phyloP scores from a whole-genome alignment of 179 eudicot species.

The Silene noctiflora region DNA sequence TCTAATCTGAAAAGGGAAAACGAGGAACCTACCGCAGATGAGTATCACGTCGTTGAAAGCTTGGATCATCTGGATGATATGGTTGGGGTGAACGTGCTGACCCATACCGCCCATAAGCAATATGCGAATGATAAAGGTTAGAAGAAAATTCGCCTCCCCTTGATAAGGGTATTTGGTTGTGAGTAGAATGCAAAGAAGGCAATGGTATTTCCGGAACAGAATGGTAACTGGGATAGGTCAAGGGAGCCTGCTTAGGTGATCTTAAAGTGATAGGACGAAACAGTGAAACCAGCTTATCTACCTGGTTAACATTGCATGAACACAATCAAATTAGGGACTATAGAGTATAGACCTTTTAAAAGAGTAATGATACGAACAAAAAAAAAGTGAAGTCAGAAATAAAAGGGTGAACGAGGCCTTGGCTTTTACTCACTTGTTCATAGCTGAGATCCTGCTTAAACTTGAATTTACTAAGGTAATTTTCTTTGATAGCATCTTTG shows the following conservation, averaged over 20 bases:
- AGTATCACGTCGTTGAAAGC: constrained; percentile 17
- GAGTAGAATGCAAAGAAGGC: constrained; percentile 8
- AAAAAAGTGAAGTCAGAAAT: background rate
- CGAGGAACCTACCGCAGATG: constrained; percentile 14
- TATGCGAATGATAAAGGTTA: constrained; percentile 13
- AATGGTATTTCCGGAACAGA: background rate
- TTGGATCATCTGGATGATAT: constrained; percentile 22
- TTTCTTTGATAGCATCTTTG: constrained; percentile 47
- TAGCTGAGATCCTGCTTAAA: constrained; percentile 55
- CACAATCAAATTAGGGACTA: background rate
- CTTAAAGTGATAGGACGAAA: constrained; percentile 36
- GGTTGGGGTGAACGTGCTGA: constrained; percentile 10
- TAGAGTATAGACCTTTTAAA: background rate
- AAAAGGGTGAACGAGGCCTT: background rate
- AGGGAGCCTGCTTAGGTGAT: constrained; percentile 16
- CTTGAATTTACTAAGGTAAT: constrained; percentile 40
- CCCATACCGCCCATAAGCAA: constrained; percentile 13
- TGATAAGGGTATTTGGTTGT: background rate
- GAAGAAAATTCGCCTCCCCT: constrained; percentile 1
- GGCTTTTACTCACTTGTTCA: constrained; percentile 39
- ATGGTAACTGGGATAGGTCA: constrained; percentile 1
- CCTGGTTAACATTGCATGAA: constrained; percentile 29
- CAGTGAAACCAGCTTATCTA: constrained; percentile 32
- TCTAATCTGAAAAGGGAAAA: background rate
- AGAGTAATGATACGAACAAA: background rate